These are phyloP conservation scores for Ploettnerulaceae sp. DNA, from an alignment of 2,329 filamentous ascomycete species.

Conservation along the genomic window DNA sequence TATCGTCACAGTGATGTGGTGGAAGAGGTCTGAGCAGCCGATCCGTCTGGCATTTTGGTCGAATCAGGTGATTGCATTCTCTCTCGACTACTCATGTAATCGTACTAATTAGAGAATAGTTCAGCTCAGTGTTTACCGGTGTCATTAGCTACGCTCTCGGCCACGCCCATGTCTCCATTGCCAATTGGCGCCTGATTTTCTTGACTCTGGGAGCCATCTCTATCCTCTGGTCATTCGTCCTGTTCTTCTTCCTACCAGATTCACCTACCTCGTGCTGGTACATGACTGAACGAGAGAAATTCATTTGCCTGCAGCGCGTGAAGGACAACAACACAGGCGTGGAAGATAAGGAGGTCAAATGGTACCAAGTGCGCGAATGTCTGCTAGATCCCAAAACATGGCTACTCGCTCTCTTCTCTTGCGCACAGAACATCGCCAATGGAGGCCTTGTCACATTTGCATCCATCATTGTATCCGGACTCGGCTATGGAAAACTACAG, in stretches of 20 bases:
- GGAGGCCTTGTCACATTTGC: background rate
- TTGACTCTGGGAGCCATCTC: slow-evolving; percentile 45
- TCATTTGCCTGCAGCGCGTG: slow-evolving; percentile 1
- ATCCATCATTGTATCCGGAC: background rate
- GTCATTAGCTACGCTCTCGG: no score
- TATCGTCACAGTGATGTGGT: background rate
- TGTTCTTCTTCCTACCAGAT: slow-evolving; percentile 55
- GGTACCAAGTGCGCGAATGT: background rate
- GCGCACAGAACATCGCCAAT: background rate
- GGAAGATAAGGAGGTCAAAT: background rate
- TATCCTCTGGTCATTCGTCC: slow-evolving; percentile 10
- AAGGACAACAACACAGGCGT: slow-evolving; percentile 2
- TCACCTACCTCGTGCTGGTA: slow-evolving; percentile 42
- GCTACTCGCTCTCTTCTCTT: background rate
- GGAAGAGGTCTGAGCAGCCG: background rate
- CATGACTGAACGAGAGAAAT: background rate
- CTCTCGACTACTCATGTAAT: no score
- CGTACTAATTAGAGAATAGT: no score
- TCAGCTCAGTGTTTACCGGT: no score
- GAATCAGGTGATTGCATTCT: no score
- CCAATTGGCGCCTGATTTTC: slow-evolving; percentile 69
- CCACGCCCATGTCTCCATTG: no score
- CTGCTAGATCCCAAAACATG: slow-evolving; percentile 1
- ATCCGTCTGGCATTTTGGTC: background rate
- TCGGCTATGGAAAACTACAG: background rate